phyloP scores from a whole-genome alignment of 2,329 filamentous ascomycete species.

The Colletotrichum limetticola region DNA sequence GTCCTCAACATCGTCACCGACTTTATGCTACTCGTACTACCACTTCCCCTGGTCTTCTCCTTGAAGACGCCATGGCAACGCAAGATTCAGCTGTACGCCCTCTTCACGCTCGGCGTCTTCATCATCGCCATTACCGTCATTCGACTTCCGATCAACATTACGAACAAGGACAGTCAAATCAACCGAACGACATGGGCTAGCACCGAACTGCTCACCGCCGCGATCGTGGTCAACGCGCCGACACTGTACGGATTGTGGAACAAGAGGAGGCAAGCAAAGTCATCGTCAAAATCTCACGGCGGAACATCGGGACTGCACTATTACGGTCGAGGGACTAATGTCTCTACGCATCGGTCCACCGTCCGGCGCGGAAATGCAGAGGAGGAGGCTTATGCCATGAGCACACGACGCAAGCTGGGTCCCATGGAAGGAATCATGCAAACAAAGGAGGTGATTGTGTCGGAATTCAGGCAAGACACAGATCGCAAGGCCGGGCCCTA shows the following conservation, averaged over 20 bases:
- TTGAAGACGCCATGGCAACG: constrained; percentile 42
- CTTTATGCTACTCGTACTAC: constrained; percentile 42
- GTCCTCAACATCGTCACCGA: constrained; percentile 48
- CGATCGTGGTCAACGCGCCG: constrained; percentile 49
- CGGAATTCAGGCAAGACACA: constrained; percentile 27
- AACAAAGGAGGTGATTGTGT: constrained; percentile 31
- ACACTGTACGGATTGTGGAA: constrained; percentile 49
- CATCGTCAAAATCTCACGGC: constrained; percentile 35
- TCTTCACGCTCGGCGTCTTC: constrained; percentile 51
- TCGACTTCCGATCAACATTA: constrained; percentile 49
- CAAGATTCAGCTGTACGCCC: constrained; percentile 44
- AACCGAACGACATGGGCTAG: constrained; percentile 51
- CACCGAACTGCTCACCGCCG: constrained; percentile 44
- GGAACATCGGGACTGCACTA: constrained; percentile 22
- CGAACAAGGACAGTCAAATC: constrained; percentile 46
- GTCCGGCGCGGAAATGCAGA: not conserved
- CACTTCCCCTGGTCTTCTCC: constrained; percentile 43
- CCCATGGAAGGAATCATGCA: constrained; percentile 32
- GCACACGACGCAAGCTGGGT: constrained; percentile 18
- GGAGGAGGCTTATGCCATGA: constrained; percentile 17
- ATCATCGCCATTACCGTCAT: constrained; percentile 52
- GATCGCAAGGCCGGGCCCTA: constrained; percentile 19
- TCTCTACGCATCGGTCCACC: constrained; percentile 27
- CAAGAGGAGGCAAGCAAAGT: constrained; percentile 37
- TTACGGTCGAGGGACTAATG: constrained; percentile 20